Conservation (phyloP, 176 grass and related monocot genomes). For the Microstegium vimineum region DNA sequence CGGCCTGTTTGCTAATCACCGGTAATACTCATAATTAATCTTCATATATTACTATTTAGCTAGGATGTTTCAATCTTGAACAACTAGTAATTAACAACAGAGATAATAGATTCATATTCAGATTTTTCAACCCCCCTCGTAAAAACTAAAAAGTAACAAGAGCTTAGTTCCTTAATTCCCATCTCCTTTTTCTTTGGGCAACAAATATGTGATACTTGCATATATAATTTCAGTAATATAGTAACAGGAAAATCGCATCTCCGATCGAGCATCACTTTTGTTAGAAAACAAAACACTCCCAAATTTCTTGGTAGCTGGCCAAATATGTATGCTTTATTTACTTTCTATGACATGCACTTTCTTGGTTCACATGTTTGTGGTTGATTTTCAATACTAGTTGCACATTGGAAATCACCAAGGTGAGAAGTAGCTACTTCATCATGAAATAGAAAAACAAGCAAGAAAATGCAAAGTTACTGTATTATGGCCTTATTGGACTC, state of each 20-base stretch:
- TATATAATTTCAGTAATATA: background rate
- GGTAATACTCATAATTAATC: background rate
- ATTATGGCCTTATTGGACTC: background rate
- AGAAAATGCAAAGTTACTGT: background rate
- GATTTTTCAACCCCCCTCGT: background rate
- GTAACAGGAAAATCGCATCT: background rate
- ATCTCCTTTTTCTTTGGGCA: background rate
- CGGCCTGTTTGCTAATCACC: background rate
- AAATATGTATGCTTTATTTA: background rate
- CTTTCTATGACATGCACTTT: background rate
- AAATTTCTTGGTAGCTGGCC: background rate
- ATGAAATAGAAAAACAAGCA: background rate
- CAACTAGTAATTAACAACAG: background rate
- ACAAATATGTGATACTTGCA: background rate
- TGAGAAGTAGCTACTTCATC: background rate
- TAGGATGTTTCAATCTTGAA: background rate
- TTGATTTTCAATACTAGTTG: background rate
- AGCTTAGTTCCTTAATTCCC: background rate
- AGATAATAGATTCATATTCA: background rate
- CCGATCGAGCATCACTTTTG: background rate
- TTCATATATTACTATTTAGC: background rate
- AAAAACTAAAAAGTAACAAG: background rate
- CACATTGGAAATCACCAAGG: background rate
- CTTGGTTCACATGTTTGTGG: background rate
- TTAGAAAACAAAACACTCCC: background rate